phyloP scores from a whole-genome alignment of 2,329 filamentous ascomycete genomes.

The Trichoderma koningiopsis region DNA sequence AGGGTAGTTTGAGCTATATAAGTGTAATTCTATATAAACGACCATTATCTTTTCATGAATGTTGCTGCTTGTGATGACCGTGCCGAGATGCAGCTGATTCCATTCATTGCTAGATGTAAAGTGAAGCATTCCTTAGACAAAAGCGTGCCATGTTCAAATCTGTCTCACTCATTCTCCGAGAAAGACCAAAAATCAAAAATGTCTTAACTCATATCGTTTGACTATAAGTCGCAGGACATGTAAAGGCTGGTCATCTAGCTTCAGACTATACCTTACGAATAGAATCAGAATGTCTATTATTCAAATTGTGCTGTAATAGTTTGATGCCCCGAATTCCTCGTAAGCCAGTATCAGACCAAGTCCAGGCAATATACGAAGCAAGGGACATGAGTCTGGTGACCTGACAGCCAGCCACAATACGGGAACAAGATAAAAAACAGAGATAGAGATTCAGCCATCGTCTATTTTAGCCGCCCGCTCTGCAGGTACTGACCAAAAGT shows the following conservation, averaged over 20 bases:
- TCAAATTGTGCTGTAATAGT: neutral
- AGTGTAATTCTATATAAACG: constrained; percentile 11
- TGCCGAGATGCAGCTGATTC: neutral
- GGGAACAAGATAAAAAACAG: neutral
- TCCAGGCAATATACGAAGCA: neutral
- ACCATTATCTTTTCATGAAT: neutral
- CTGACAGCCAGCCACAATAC: neutral
- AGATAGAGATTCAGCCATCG: neutral
- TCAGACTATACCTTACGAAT: neutral
- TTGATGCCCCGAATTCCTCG: neutral
- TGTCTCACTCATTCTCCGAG: too few species aligned
- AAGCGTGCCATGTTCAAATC: too few species aligned
- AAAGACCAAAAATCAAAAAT: too few species aligned
- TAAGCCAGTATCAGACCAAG: neutral
- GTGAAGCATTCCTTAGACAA: neutral
- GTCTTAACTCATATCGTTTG: neutral
- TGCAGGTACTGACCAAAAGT: neutral
- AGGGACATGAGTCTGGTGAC: neutral
- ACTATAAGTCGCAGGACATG: neutral
- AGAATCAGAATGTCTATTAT: neutral
- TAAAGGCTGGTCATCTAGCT: neutral
- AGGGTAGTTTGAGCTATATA: constrained; percentile 1
- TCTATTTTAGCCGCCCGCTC: neutral
- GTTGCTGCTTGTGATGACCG: neutral
- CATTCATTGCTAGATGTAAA: neutral